Percentiles rank a stretch among this genome's conserved stretches.
phyloP scores from a whole-genome alignment of 1,284 basidiomycete species.

The Cerioporus squamosus region DNA sequence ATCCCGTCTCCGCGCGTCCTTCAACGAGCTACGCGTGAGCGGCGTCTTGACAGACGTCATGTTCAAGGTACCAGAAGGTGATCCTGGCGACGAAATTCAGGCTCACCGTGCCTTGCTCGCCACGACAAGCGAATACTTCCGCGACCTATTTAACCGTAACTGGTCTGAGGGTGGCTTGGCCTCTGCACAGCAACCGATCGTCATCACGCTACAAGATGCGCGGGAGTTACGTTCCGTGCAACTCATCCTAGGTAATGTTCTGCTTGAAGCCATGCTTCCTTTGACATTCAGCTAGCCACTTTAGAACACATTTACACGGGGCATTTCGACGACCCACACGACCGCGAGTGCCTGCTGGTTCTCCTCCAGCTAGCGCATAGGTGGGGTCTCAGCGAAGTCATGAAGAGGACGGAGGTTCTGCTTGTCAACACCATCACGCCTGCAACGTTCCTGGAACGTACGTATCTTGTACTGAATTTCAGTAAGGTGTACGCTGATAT shows the following conservation, averaged over 20 bases:
- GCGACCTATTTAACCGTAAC: conserved; percentile 31
- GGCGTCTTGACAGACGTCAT: conserved; percentile 36
- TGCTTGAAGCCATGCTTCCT: neutral
- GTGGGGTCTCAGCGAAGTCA: conserved; percentile 17
- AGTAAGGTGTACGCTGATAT: neutral
- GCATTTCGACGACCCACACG: conserved; percentile 7
- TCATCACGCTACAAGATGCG: conserved; percentile 18
- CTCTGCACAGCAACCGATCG: conserved; percentile 25
- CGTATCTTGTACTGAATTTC: neutral
- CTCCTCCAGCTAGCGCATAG: conserved; percentile 19
- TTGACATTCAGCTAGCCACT: neutral
- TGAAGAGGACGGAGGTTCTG: conserved; percentile 5
- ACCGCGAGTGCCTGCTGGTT: conserved; percentile 9
- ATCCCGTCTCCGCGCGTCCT: conserved; percentile 24
- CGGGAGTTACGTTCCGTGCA: conserved; percentile 10
- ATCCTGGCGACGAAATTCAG: conserved; percentile 23
- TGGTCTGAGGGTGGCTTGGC: conserved; percentile 28
- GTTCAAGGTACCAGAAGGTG: conserved; percentile 19
- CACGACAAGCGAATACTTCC: conserved; percentile 34
- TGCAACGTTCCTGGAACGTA: conserved; percentile 12
- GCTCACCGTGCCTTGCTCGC: conserved; percentile 41
- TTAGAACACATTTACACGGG: conserved; percentile 26
- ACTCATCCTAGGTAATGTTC: neutral
- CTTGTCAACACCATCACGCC: conserved; percentile 15
- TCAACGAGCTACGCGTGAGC: conserved; percentile 34